A percentile compares a stretch with the other conserved stretches of the same genome.
Conservation (phyloP, 768 basidiomycete species). For the Pulveroboletus sp. region DNA sequence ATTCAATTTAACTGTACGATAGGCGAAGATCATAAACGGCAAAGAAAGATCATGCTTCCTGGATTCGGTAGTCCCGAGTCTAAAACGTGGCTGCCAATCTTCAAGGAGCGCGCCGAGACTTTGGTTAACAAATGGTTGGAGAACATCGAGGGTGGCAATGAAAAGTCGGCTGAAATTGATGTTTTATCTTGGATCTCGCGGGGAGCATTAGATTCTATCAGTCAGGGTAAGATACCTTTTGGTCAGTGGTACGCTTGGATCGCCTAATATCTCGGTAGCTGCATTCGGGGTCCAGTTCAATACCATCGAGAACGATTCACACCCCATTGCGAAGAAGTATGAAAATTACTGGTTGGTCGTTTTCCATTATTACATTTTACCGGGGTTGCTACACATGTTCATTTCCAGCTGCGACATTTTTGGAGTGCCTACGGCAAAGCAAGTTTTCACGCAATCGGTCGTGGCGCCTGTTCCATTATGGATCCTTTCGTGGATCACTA, state of each 20-base stretch:
- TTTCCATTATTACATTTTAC: too few relatives aligned
- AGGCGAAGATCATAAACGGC: constrained; percentile 47
- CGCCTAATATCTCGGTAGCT: constrained; percentile 18
- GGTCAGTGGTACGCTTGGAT: not conserved
- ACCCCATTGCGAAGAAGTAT: constrained; percentile 8
- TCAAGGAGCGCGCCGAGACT: constrained; percentile 33
- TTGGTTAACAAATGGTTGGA: constrained; percentile 21
- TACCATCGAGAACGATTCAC: not conserved
- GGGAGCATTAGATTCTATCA: constrained; percentile 39
- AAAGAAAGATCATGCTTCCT: constrained; percentile 52
- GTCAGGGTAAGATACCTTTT: not conserved
- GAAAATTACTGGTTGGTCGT: constrained; percentile 2
- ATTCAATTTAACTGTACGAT: constrained; percentile 3
- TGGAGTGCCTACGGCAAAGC: constrained; percentile 1
- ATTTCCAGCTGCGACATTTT: constrained; percentile 7
- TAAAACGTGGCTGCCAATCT: constrained; percentile 48
- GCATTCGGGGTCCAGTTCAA: constrained; percentile 40
- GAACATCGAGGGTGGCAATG: not conserved
- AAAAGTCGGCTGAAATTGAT: constrained; percentile 14
- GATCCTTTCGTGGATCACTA: not conserved
- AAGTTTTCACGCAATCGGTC: constrained; percentile 2
- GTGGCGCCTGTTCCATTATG: not conserved
- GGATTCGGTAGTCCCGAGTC: constrained; percentile 49
- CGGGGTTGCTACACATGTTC: too few relatives aligned
- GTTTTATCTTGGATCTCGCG: constrained; percentile 33